Evolutionary conservation across 305 asterid species (phyloP).

Genomic region (Fraxinus sp.): DNA sequence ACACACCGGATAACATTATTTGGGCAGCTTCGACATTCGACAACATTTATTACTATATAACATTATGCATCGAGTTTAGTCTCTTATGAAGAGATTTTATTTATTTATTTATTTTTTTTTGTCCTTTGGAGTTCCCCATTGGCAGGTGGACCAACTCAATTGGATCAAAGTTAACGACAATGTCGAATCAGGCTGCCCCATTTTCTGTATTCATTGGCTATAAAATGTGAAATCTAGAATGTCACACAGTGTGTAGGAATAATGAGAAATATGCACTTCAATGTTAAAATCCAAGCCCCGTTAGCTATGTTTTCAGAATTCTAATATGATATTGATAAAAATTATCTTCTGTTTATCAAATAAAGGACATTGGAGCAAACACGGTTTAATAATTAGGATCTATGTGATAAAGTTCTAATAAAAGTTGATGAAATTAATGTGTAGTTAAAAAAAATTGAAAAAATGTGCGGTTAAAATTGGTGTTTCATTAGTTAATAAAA

Average conservation of each 20-base stretch:
- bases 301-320: too few relatives aligned
- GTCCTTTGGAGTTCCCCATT: neutral
- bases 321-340: too few relatives aligned
- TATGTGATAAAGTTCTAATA: too few relatives aligned
- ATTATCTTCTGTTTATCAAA: too few relatives aligned
- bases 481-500: too few relatives aligned
- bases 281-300: neutral
- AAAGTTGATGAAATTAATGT: neutral
- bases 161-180: neutral
- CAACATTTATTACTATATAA: neutral
- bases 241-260: neutral
- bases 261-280: neutral
- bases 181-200: neutral
- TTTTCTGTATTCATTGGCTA: neutral
- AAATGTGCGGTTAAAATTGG: neutral
- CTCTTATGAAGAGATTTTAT: too few relatives aligned
- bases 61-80: neutral
- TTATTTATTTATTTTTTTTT: too few relatives aligned
- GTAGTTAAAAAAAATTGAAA: neutral
- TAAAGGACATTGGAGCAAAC: neutral
- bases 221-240: neutral
- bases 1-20: neutral
- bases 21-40: neutral
- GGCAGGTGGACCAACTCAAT: neutral
- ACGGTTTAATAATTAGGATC: neutral